A percentile compares a stretch with the other conserved stretches of the same genome.
These are phyloP conservation scores for Lippia alba DNA, from an alignment of 305 asterid species.

Conservation along the genomic window DNA sequence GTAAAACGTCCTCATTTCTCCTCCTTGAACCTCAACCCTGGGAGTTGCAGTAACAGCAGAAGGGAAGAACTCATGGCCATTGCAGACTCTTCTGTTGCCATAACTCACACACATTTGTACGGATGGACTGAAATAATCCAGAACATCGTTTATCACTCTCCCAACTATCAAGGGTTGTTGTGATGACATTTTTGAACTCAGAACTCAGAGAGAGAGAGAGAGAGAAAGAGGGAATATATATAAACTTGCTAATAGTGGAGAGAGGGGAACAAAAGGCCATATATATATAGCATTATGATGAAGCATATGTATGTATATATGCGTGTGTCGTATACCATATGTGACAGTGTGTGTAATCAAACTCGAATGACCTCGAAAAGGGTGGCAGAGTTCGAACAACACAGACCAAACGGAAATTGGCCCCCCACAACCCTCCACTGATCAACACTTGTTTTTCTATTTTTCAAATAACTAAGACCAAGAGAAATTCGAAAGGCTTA, in stretches of 20 bases:
- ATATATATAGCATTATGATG: slow-evolving; percentile 9
- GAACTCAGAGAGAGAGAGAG: background rate
- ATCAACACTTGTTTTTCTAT: no score
- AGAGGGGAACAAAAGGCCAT: no score
- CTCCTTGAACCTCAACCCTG: slow-evolving; percentile 50
- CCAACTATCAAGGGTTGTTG: slow-evolving; percentile 58
- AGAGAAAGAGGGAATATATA: background rate
- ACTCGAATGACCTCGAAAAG: no score
- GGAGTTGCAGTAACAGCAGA: slow-evolving; percentile 55
- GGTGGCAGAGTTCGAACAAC: no score
- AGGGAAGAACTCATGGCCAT: slow-evolving; percentile 63
- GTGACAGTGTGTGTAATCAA: no score
- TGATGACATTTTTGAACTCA: slow-evolving; percentile 42
- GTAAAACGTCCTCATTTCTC: slow-evolving; percentile 62
- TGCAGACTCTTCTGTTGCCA: slow-evolving; percentile 51
- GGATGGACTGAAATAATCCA: slow-evolving; percentile 51
- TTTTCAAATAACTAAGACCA: no score
- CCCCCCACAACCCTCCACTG: no score
- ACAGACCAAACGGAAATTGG: no score
- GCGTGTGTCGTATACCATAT: no score
- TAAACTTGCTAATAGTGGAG: background rate
- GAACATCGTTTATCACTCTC: slow-evolving; percentile 65
- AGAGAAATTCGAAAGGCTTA: no score
- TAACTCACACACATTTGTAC: slow-evolving; percentile 47
- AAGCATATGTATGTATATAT: background rate